Conservation (phyloP, 2,329 filamentous ascomycete species). For the Epichloe sp. region DNA sequence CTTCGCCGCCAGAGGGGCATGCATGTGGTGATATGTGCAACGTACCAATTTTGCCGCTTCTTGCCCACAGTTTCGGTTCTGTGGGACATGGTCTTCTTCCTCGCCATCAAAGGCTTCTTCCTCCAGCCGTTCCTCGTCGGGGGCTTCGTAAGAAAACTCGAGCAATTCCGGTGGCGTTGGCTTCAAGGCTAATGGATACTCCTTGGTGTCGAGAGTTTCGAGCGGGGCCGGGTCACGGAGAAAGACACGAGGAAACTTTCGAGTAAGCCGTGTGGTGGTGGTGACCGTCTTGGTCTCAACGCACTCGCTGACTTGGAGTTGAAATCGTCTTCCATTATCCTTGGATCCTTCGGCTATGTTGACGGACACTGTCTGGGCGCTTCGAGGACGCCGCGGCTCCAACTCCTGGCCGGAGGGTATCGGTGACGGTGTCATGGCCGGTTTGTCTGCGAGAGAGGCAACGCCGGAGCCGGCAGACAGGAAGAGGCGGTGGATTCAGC, state of each 20-base stretch:
- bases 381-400: conserved; percentile 21
- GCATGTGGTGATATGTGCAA: background rate
- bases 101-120: conserved; percentile 16
- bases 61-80: background rate
- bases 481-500: background rate
- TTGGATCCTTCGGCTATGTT: conserved; percentile 30
- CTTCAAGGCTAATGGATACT: conserved; percentile 76
- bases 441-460: conserved; percentile 3
- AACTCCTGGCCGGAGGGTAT: conserved; percentile 21
- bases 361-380: conserved; percentile 30
- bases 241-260: conserved; percentile 70
- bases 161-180: conserved; percentile 70
- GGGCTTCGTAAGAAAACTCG: conserved; percentile 58
- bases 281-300: conserved; percentile 65
- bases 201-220: conserved; percentile 65
- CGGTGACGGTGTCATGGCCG: conserved; percentile 26
- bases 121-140: conserved; percentile 19
- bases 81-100: conserved; percentile 9
- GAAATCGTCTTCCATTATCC: conserved; percentile 26
- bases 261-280: conserved; percentile 82
- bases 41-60: conserved; percentile 11
- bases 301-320: conserved; percentile 49
- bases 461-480: conserved; percentile 7
- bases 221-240: conserved; percentile 61
- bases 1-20: background rate